Base-by-base conservation (phyloP, 2,329 filamentous ascomycete species). In the Calonectria henricotiae region DNA sequence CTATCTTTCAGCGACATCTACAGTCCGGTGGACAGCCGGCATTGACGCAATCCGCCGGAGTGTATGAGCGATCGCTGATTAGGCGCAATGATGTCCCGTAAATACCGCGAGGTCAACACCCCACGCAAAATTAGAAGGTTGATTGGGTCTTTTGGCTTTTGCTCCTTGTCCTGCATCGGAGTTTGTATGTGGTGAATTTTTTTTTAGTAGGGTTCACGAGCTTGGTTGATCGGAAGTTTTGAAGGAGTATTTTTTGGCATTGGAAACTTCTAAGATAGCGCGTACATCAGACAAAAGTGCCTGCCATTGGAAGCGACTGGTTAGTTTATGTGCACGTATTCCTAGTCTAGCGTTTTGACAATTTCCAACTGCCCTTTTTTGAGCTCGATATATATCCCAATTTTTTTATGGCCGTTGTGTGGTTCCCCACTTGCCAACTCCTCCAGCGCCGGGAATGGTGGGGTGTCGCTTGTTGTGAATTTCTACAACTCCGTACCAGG, bases 1-100 rank as follows among this genome's bases (percentile, higher is more conserved):
- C 23, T 70, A 77, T 68, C 69, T 75, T 15, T 27, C 3, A 75
- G 75, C 75, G 76, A 77, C 54, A n/a, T 51, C 39, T 62, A 49
- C 25, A 15, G 49, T 58, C 20, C 32, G 49, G 60, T 44, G 46
- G 49, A 25, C 39, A 46, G 9, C 32, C 46, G 11, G 23, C 39
- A 64, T 61, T 71, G 68, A 70, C 61, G 66, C 13, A 69, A 66
- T 75, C 63, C 46, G 64, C 46, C 60, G 66, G 67, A 68, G 39
- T 41, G n/a, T 20, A 41, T 23, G 15, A 46, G 47, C 17, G 15
- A 39, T 47, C 68, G 39, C 32, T n/a, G 20, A 51, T 61, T 32
- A 43, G 47, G 17, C 35, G 25, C 27, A 32, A 15, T 17, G 4
- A 51, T 51, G 27, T 17, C 25, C 27, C 17, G 46, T 75, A 70